Conservation (phyloP, 495 filamentous ascomycete species). For the Neurospora africana region DNA sequence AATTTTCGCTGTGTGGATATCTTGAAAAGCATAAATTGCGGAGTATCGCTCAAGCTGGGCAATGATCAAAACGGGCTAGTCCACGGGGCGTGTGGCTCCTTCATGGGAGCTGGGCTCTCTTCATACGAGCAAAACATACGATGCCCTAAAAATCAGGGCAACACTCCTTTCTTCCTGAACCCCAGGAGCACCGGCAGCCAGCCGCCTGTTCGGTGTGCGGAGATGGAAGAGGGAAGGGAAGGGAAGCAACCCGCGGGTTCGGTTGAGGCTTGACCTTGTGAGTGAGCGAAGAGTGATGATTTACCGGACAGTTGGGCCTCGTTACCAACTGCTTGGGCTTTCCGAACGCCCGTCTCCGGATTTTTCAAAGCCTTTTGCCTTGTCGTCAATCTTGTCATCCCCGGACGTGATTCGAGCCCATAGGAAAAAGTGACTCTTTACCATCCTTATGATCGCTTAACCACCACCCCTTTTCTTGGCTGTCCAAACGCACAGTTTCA, state of each 20-base stretch:
- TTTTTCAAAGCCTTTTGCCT: not conserved
- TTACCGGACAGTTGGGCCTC: not conserved
- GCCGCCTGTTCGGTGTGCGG: not conserved
- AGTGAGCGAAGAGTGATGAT: not conserved
- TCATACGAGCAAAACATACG: too few relatives aligned
- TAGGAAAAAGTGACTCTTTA: not conserved
- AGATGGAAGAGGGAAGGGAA: not conserved
- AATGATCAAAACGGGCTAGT: not conserved
- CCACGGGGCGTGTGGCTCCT: not conserved
- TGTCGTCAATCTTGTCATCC: not conserved
- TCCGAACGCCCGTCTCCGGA: not conserved
- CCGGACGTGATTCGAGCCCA: not conserved
- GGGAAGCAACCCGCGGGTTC: not conserved
- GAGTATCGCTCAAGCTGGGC: not conserved
- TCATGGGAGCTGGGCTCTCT: not conserved
- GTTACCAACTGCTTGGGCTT: not conserved
- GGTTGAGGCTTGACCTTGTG: not conserved
- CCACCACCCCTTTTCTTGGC: not conserved
- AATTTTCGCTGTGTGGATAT: not conserved
- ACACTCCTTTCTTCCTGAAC: not conserved
- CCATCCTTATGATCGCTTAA: not conserved
- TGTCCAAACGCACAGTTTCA: not conserved
- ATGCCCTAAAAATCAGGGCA: too few relatives aligned
- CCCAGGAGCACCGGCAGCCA: not conserved
- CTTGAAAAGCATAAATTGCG: not conserved